phyloP scores from a whole-genome alignment of 2,329 filamentous ascomycete species.

The Geosmithia morbida region DNA sequence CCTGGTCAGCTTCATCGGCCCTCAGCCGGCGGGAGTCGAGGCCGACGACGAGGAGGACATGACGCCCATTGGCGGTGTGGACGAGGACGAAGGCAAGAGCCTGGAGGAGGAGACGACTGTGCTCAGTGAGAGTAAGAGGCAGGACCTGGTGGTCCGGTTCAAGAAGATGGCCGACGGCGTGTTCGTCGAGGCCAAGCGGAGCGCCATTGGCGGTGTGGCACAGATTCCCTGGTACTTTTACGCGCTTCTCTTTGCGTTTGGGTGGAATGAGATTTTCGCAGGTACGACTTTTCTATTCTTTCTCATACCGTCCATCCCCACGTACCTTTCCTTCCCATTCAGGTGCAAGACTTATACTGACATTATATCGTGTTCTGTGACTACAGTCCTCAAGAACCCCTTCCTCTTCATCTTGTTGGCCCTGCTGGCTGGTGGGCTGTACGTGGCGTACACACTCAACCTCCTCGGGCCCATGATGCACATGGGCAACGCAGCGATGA shows the following conservation, averaged over 20 bases:
- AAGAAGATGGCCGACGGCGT: constrained; percentile 98
- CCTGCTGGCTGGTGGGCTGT: constrained; percentile 60
- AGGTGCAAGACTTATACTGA: neutral
- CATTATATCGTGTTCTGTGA: neutral
- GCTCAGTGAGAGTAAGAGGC: constrained; percentile 77
- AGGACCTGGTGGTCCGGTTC: constrained; percentile 86
- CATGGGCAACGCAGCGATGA: constrained; percentile 80
- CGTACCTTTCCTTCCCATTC: neutral
- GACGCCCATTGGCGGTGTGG: constrained; percentile 77
- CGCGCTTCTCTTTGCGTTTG: constrained; percentile 69
- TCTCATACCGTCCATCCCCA: constrained; percentile 1
- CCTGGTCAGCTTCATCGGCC: constrained; percentile 72
- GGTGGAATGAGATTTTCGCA: constrained; percentile 97
- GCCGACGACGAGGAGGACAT: constrained; percentile 83
- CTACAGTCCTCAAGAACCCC: constrained; percentile 77
- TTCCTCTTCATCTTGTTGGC: constrained; percentile 84
- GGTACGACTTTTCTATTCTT: constrained; percentile 39
- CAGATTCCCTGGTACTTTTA: constrained; percentile 96
- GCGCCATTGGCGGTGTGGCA: constrained; percentile 87
- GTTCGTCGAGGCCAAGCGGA: constrained; percentile 94
- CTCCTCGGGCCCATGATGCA: constrained; percentile 92
- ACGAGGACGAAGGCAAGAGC: constrained; percentile 88
- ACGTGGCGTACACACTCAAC: constrained; percentile 86
- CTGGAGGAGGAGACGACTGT: constrained; percentile 94
- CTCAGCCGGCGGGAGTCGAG: constrained; percentile 58